A percentile compares a stretch with the other conserved stretches of the same genome.
Conservation (phyloP, 176 grass and related monocot species). For the Avena eriantha region DNA sequence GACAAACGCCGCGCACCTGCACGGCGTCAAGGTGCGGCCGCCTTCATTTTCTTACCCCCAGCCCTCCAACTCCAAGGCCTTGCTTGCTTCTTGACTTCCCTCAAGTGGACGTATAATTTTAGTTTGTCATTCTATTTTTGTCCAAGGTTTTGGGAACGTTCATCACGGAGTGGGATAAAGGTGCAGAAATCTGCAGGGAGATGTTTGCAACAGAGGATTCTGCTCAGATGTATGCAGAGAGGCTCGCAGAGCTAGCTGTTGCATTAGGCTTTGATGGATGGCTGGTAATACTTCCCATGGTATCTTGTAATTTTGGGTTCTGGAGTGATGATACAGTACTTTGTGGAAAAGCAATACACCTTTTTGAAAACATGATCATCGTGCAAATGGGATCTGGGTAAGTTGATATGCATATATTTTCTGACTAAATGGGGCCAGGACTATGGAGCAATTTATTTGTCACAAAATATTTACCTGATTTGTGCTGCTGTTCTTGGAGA, state of each 20-base stretch:
- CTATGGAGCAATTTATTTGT: background rate
- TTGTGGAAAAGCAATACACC: background rate
- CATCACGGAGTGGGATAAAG: slow-evolving; percentile 80
- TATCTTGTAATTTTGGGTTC: slow-evolving; percentile 1
- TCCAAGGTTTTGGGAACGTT: slow-evolving; percentile 86
- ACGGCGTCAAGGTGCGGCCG: slow-evolving; percentile 78
- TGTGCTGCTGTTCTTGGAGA: background rate
- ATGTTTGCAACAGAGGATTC: slow-evolving; percentile 72
- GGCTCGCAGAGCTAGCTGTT: slow-evolving; percentile 72
- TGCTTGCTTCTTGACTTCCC: slow-evolving; percentile 4
- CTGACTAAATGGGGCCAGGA: background rate
- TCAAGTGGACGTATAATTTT: background rate
- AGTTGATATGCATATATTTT: background rate
- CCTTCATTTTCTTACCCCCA: background rate
- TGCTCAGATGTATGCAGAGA: slow-evolving; percentile 80
- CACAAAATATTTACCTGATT: background rate
- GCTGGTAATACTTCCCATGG: slow-evolving; percentile 65
- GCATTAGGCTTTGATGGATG: slow-evolving; percentile 87
- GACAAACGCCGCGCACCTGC: slow-evolving; percentile 88
- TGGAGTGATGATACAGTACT: background rate
- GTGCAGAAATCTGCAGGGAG: slow-evolving; percentile 58
- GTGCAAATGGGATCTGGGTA: background rate
- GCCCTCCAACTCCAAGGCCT: background rate
- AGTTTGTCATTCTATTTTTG: background rate
- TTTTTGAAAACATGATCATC: background rate